Conservation (phyloP, 805 yeast species). For the Saturnispora sanitii region DNA sequence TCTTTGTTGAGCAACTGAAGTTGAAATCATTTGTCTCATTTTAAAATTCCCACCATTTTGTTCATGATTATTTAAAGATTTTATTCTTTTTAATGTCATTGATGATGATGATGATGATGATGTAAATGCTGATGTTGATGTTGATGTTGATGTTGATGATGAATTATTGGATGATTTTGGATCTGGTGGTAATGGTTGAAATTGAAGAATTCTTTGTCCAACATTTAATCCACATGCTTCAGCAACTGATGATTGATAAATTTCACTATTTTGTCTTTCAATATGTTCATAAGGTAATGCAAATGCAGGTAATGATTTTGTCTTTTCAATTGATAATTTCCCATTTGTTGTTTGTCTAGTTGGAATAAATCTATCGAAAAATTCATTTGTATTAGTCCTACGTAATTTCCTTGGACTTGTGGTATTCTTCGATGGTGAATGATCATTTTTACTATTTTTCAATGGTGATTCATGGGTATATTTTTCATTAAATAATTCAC, state of each 20-base stretch:
- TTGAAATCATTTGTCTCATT: slow-evolving; percentile 20
- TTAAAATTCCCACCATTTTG: slow-evolving; percentile 13
- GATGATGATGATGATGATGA: no score
- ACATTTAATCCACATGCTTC: slow-evolving; percentile 87
- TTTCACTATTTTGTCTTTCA: slow-evolving; percentile 41
- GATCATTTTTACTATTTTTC: not conserved
- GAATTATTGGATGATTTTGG: slow-evolving; percentile 15
- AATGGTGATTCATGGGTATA: not conserved
- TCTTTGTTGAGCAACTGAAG: slow-evolving; percentile 51
- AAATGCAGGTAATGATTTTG: slow-evolving; percentile 23
- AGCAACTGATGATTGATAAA: slow-evolving; percentile 76
- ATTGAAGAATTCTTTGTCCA: slow-evolving; percentile 74
- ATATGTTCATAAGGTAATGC: slow-evolving; percentile 45
- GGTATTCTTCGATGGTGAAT: not conserved
- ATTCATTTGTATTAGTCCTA: slow-evolving; percentile 28
- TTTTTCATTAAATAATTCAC: slow-evolving; percentile 11
- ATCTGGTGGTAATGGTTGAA: slow-evolving; percentile 80
- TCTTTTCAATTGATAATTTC: slow-evolving; percentile 31
- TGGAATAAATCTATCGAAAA: slow-evolving; percentile 52
- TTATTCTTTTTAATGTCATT: slow-evolving; percentile 19
- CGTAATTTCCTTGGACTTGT: slow-evolving; percentile 20
- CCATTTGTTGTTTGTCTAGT: slow-evolving; percentile 42
- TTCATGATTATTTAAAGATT: slow-evolving; percentile 13
- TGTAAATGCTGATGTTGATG: no score
- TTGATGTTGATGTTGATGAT: no score